Conservation (phyloP, 2,329 filamentous ascomycete genomes). For the Corynespora cassiicola region DNA sequence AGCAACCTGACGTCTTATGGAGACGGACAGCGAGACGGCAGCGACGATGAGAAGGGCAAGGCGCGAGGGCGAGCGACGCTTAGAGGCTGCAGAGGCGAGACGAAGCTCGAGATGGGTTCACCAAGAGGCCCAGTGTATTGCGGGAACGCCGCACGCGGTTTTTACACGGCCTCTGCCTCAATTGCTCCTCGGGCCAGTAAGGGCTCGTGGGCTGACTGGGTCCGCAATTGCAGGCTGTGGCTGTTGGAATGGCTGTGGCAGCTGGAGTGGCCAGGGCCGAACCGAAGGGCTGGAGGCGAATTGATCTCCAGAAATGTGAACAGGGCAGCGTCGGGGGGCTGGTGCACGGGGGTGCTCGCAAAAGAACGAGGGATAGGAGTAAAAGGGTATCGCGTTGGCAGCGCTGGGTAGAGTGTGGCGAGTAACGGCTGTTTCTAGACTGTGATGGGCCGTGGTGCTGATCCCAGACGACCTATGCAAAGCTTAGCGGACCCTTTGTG, state of each 20-base stretch:
- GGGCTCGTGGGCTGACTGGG: constrained; percentile 34
- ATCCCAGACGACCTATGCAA: constrained; percentile 33
- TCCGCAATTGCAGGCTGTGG: constrained; percentile 28
- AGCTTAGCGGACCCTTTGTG: constrained; percentile 37
- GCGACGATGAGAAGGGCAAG: constrained; percentile 29
- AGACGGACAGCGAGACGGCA: constrained; percentile 38
- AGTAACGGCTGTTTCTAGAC: constrained; percentile 43
- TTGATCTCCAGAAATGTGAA: constrained; percentile 32
- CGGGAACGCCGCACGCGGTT: constrained; percentile 40
- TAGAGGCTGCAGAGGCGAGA: constrained; percentile 30
- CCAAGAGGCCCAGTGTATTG: constrained; percentile 24
- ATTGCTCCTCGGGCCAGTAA: constrained; percentile 36
- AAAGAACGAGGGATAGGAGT: constrained; percentile 9
- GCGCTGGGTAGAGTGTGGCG: constrained; percentile 37
- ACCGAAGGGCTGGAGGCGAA: constrained; percentile 45
- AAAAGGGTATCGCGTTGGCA: constrained; percentile 13
- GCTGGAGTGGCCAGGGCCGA: constrained; percentile 29
- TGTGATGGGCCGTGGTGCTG: constrained; percentile 40
- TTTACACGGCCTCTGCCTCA: constrained; percentile 39
- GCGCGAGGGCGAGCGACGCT: constrained; percentile 30
- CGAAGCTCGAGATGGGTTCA: constrained; percentile 26
- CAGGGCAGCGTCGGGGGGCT: constrained; percentile 19
- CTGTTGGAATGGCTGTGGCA: constrained; percentile 36
- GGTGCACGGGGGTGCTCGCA: constrained; percentile 12
- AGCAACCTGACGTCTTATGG: constrained; percentile 37